A percentile compares a stretch with the other conserved stretches of the same genome.
Evolutionary conservation across 306 rosid species (phyloP).

Genomic region (Nissolia schottii): DNA sequence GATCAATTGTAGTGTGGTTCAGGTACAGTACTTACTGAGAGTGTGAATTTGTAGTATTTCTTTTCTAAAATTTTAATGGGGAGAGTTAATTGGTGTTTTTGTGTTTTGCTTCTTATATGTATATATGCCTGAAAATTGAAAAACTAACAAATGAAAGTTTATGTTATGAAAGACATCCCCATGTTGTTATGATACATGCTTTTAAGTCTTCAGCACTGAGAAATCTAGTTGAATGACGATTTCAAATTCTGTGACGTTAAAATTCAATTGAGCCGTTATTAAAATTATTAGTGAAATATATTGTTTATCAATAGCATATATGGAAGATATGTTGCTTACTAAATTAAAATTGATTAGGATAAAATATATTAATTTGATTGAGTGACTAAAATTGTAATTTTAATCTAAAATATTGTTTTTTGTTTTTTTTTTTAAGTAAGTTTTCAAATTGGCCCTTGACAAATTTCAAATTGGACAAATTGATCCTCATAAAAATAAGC

Average conservation of each 20-base stretch:
- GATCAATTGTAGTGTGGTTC: slow-evolving; percentile 16
- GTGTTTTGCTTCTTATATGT: slow-evolving; percentile 31
- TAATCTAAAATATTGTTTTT: too few species aligned
- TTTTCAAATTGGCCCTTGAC: too few species aligned
- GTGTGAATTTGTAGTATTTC: background rate
- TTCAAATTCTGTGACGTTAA: background rate
- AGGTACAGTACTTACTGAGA: slow-evolving; percentile 8
- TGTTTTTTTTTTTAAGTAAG: too few species aligned
- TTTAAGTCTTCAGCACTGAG: background rate
- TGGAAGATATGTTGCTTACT: background rate
- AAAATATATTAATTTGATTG: too few species aligned
- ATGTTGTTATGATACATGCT: background rate
- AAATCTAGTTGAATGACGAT: background rate
- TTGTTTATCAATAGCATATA: background rate
- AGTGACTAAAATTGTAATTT: too few species aligned
- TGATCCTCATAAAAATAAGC: too few species aligned
- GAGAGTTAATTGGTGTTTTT: slow-evolving; percentile 18
- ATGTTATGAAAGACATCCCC: background rate
- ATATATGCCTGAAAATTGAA: background rate
- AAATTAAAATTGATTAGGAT: too few species aligned
- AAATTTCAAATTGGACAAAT: too few species aligned
- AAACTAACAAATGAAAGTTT: slow-evolving; percentile 14
- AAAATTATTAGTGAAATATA: background rate
- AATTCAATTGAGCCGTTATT: background rate
- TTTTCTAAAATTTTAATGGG: background rate